Evolutionary conservation across 1,284 basidiomycete genomes (phyloP).

Genomic region (Ganoderma resinaceum): DNA sequence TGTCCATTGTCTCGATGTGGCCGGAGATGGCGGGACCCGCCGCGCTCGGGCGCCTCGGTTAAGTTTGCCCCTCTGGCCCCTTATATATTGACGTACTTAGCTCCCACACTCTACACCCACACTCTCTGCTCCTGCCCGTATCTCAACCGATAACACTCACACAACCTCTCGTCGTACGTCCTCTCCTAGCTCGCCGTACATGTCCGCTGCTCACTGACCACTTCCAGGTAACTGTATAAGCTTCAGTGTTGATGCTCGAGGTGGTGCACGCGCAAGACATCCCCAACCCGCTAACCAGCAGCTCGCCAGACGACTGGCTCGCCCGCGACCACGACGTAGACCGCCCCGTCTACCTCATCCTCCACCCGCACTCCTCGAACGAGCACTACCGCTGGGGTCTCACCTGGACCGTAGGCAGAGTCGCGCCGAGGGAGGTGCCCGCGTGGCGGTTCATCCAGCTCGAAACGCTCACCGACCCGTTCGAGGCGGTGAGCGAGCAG

Average conservation of each 20-base stretch:
- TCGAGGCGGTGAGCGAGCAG: conserved; percentile 19
- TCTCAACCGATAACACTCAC: background rate
- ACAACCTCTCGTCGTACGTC: background rate
- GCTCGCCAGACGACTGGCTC: conserved; percentile 30
- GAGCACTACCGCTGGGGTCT: conserved; percentile 23
- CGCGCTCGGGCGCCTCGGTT: background rate
- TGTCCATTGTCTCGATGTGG: background rate
- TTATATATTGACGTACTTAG: background rate
- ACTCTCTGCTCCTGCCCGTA: background rate
- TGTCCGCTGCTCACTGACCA: background rate
- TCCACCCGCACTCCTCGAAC: conserved; percentile 10
- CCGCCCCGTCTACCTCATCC: conserved; percentile 26
- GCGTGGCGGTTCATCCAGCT: conserved; percentile 30
- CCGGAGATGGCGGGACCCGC: conserved; percentile 1
- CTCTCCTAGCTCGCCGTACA: background rate
- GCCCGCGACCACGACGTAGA: conserved; percentile 29
- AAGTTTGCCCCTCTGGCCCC: background rate
- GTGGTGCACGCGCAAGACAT: conserved; percentile 15
- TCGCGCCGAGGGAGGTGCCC: conserved; percentile 8
- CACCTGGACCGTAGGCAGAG: conserved; percentile 23
- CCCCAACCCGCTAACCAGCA: conserved; percentile 3
- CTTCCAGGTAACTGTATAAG: background rate
- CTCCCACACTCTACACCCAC: too few relatives aligned
- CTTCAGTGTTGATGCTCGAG: conserved; percentile 13
- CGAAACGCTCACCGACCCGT: conserved; percentile 23